Evolutionary conservation across 495 filamentous ascomycete genomes (phyloP).

Genomic region (Penicillium steckii): DNA sequence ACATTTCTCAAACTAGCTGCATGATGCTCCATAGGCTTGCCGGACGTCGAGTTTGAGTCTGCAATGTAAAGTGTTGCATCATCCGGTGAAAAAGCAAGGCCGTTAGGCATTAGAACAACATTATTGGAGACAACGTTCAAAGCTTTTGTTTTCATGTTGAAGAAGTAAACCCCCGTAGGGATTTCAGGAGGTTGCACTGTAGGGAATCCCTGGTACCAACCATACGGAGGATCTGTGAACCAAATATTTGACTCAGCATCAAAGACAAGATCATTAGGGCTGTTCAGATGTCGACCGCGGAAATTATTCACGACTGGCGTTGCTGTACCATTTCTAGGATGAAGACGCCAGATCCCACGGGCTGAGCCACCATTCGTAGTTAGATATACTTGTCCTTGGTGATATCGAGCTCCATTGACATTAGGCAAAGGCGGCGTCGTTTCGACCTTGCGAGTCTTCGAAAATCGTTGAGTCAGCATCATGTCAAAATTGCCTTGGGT

Average conservation of each 20-base stretch:
- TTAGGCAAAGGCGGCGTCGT: slow-evolving; percentile 6
- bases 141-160: slow-evolving; percentile 14
- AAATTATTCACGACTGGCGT: slow-evolving; percentile 10
- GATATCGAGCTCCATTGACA: slow-evolving; percentile 14
- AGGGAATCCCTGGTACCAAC: slow-evolving; percentile 9
- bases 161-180: slow-evolving; percentile 11
- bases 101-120: slow-evolving; percentile 5
- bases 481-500: not conserved
- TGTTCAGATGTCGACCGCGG: slow-evolving; percentile 14
- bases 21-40: slow-evolving; percentile 3
- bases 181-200: slow-evolving; percentile 10
- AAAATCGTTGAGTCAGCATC: not conserved
- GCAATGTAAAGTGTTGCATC: slow-evolving; percentile 10
- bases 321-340: slow-evolving; percentile 7
- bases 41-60: slow-evolving; percentile 13
- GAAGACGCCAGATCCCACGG: slow-evolving; percentile 5
- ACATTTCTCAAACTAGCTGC: slow-evolving; percentile 8
- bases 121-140: slow-evolving; percentile 6
- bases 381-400: slow-evolving; percentile 6
- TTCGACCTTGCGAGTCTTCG: slow-evolving; percentile 8
- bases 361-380: slow-evolving; percentile 12
- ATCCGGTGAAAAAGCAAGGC: slow-evolving; percentile 7
- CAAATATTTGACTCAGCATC: slow-evolving; percentile 13
- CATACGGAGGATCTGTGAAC: slow-evolving; percentile 17
- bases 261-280: slow-evolving; percentile 13